Evolutionary conservation across 768 basidiomycete species (phyloP), one percentile per base, ranked within the genome.

Genomic region (Boletus rex-veris): DNA sequence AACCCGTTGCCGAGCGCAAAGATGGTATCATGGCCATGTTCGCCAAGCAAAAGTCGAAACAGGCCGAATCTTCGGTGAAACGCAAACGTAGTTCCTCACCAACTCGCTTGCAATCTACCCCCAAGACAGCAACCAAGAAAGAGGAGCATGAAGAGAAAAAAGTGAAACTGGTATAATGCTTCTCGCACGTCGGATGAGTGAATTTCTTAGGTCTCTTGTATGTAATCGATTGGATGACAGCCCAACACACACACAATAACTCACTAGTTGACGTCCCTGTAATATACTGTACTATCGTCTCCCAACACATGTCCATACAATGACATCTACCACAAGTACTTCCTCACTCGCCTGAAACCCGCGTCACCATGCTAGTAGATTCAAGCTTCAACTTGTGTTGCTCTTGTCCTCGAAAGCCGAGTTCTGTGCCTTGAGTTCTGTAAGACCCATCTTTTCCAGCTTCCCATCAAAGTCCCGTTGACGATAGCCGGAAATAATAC

Each of bases 21-120:
- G 94, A 95, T 61, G 92, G 94, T 7, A 96, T 92, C 48, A 77
- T 85, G 63, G 85, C 88, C 9, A 83, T 92, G 81, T 92, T 93
- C 58, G 77, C 81, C 1, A 86, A 82, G 58, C 90, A 90, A 63
- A 72, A 63, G 48, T 63, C 63, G 33, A 60, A 58, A 48, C 58
- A 64, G 33, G 50, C 18, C 19, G 61, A 52, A 39, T 47, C 54
- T 11, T 49, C 51, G 2, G 18, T 19, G 19, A 73, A 70, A 63
- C 68, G 69, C 30, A 70, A 70, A 44, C 71, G 69, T 10, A 64
- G 60, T 50, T 14, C 44, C 30, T 43, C 64, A 0, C 54, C 61
- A 9, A 61, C 63, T 2, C 52, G 58, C 10, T 37, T 45, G 8
- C 37, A 30, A 7, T 28, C 50, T 9, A 30, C 46, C 26, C 9